Conservation (phyloP, 805 yeast species). For the Candida hungchunana region DNA sequence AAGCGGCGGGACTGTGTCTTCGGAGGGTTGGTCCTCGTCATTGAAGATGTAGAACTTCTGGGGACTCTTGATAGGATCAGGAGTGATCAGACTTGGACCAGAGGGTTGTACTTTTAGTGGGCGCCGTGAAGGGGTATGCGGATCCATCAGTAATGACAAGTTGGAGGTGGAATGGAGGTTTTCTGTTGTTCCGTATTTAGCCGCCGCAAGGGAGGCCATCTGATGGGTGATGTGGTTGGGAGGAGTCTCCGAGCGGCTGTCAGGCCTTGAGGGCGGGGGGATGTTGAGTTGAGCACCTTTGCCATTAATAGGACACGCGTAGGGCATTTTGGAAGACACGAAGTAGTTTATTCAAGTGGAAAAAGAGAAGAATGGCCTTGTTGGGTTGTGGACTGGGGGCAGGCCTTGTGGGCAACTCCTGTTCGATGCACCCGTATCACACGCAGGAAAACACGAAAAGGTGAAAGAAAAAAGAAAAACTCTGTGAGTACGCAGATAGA, state of each 20-base stretch:
- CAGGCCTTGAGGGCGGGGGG: conserved; percentile 6
- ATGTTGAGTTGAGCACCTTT: conserved; percentile 12
- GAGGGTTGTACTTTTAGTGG: no score
- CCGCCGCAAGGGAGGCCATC: conserved; percentile 1
- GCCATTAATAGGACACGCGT: conserved; percentile 27
- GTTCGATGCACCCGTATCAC: no score
- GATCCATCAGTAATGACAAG: no score
- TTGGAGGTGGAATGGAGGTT: no score
- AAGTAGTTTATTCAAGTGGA: no score
- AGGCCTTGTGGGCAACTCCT: no score
- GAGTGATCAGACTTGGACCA: conserved; percentile 4
- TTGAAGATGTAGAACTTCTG: conserved; percentile 18
- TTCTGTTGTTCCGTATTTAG: neutral
- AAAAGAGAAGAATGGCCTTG: no score
- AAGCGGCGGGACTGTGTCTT: neutral
- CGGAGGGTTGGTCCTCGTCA: conserved; percentile 19
- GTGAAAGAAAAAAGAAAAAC: no score
- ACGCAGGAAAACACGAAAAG: no score
- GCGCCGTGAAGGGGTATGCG: no score
- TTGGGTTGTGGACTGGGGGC: no score
- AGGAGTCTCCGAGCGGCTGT: conserved; percentile 1
- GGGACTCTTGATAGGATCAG: conserved; percentile 7
- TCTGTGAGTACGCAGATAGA: no score
- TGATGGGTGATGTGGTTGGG: conserved; percentile 1
- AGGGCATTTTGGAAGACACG: conserved; percentile 19